Conservation (phyloP, 2,329 filamentous ascomycete genomes). For the Aspergillus hortae region DNA sequence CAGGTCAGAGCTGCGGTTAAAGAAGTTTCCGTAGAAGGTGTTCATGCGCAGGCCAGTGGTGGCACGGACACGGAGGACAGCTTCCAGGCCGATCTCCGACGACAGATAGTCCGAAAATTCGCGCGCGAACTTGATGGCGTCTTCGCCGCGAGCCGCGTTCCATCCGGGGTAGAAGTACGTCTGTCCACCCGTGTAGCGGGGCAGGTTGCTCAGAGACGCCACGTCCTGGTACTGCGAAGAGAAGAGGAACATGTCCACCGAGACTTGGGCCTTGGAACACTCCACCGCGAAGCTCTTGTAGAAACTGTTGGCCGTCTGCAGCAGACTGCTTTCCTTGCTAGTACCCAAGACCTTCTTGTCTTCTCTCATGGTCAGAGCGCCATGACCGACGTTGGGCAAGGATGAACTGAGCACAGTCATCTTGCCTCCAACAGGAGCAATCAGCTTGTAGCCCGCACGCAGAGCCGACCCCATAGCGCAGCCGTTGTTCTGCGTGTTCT, state of each 20-base stretch:
- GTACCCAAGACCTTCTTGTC: slow-evolving; percentile 96
- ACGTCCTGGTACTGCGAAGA: slow-evolving; percentile 97
- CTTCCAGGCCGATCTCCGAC: slow-evolving; percentile 91
- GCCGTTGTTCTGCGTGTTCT: slow-evolving; percentile 81
- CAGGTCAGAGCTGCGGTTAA: slow-evolving; percentile 95
- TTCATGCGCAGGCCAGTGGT: slow-evolving; percentile 94
- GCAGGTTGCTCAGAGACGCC: slow-evolving; percentile 90
- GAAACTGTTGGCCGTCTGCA: slow-evolving; percentile 92
- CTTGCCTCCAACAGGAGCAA: slow-evolving; percentile 90
- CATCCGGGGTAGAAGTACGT: slow-evolving; percentile 98
- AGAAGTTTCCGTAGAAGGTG: slow-evolving; percentile 99
- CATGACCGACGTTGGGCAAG: slow-evolving; percentile 83
- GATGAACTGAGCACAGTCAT: slow-evolving; percentile 87
- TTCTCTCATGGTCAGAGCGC: slow-evolving; percentile 88
- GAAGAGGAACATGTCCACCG: slow-evolving; percentile 97
- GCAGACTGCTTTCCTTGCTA: slow-evolving; percentile 78
- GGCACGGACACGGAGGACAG: slow-evolving; percentile 89
- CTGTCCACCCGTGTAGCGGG: slow-evolving; percentile 92
- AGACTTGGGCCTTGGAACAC: slow-evolving; percentile 98
- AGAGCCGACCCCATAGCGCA: slow-evolving; percentile 96
- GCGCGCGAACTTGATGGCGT: slow-evolving; percentile 95
- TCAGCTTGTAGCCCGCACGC: slow-evolving; percentile 90
- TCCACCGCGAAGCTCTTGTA: slow-evolving; percentile 99
- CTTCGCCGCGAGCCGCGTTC: slow-evolving; percentile 90
- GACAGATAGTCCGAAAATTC: slow-evolving; percentile 98